Conservation (phyloP, 1,284 basidiomycete species). For the Gymnopus androsaceus region DNA sequence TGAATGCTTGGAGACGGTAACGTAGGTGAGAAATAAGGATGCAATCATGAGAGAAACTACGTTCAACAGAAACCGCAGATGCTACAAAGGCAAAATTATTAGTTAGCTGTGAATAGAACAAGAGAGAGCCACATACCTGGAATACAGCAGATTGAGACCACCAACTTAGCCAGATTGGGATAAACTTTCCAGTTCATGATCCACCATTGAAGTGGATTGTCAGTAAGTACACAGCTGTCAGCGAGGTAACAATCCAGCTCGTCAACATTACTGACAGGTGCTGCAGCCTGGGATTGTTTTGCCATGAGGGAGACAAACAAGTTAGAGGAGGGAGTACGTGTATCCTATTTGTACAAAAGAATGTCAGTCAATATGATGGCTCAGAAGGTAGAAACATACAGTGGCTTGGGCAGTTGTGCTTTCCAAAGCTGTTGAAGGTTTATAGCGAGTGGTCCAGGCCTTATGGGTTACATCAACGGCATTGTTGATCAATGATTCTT, state of each 20-base stretch:
- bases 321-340: not conserved
- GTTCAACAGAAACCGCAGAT: not conserved
- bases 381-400: not conserved
- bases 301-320: not conserved
- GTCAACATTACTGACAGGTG: not conserved
- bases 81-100: not conserved
- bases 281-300: not conserved
- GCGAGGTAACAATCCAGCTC: constrained; percentile 3
- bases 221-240: not conserved
- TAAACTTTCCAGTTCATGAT: not conserved
- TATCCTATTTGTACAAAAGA: not conserved
- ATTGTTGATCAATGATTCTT: not conserved
- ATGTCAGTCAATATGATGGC: not conserved
- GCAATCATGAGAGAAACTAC: not conserved
- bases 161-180: not conserved
- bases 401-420: not conserved
- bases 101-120: not conserved
- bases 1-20: no score
- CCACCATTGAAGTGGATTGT: not conserved
- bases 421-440: not conserved
- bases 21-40: not conserved
- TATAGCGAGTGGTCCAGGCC: not conserved
- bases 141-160: not conserved
- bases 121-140: not conserved
- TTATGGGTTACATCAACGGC: not conserved